Evolutionary conservation across 148 eudicot species (phyloP), one percentile per base, ranked within the genome.

Genomic region (Drosera capensis): DNA sequence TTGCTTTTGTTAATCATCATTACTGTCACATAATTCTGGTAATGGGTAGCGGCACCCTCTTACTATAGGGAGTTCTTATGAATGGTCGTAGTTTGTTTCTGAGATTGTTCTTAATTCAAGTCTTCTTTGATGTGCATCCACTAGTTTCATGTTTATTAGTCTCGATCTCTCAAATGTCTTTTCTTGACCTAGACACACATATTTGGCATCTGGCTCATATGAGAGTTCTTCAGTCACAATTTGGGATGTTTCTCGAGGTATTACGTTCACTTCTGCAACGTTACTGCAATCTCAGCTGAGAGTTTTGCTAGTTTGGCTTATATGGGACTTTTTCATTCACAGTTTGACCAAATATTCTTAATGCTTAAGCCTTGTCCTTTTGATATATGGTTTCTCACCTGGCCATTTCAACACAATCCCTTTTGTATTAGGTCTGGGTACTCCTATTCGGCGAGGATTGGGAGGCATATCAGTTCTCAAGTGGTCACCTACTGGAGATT

Each of bases 201-300:
- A 76, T 75, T 64, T 92, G 67, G 95, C 95, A 21, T 78, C 99
- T 40, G 99, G 82, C 21, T 92, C 99, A 3, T 92, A 63, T 52
- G 88, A 92, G 77, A 81, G 77, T 54, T 70, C 95, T 46, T 82
- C 94, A 21, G 85, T 92, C 54, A 85, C 83, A 55, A 71, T 92
- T 52, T 85, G 95, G 99, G 99, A 92, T 70, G 95, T 85, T 59
- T 73, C 99, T 43, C 88, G 74, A 81, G 99, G 99, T 90, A 78
- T 46, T 49, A 7, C 14, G 6, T 12, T 0, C 28, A 42, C 44
- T 50, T 58, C 52, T 34, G 35, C 19, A 17, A 20, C 2, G 40
- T 17, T 37, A n/a, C n/a, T n/a, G n/a, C n/a, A n/a, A n/a, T n/a
- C n/a, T n/a, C n/a, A n/a, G n/a, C n/a, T n/a, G n/a, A n/a, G n/a